Conservation (phyloP, 1,284 basidiomycete species). For the Heterobasidion irregulare region DNA sequence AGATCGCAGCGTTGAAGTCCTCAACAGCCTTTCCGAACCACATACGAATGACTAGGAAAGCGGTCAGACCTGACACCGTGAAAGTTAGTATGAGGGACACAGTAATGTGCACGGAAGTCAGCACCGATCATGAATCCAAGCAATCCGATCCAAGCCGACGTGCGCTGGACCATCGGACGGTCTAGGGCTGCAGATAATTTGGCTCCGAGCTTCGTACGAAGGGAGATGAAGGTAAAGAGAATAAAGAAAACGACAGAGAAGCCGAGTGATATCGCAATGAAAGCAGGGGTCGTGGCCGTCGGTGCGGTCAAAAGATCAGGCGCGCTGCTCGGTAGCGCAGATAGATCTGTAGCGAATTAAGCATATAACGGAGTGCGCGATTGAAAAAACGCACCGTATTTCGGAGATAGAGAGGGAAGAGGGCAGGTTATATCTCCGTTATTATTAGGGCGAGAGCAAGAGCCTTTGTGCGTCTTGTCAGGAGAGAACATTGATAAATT, state of each 20-base stretch:
- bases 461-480: constrained; percentile 34
- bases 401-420: constrained; percentile 43
- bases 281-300: constrained; percentile 49
- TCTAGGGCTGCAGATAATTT: constrained; percentile 43
- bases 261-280: constrained; percentile 54
- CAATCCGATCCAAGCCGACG: constrained; percentile 67
- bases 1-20: constrained; percentile 64
- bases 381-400: constrained; percentile 40
- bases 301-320: constrained; percentile 56
- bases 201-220: constrained; percentile 55
- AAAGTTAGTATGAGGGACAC: background rate
- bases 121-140: constrained; percentile 65
- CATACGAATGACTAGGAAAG: constrained; percentile 67
- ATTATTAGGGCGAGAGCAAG: constrained; percentile 51
- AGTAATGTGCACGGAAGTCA: too few species aligned
- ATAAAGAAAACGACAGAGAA: constrained; percentile 61
- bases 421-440: constrained; percentile 48
- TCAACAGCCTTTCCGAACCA: constrained; percentile 74
- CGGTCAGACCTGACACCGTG: constrained; percentile 43
- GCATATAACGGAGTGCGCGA: background rate
- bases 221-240: constrained; percentile 56
- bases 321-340: constrained; percentile 47
- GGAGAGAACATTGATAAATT: constrained; percentile 6
- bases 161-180: constrained; percentile 47
- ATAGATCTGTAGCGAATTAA: constrained; percentile 39